phyloP scores from a whole-genome alignment of 306 rosid species.

The Quercus dentata region DNA sequence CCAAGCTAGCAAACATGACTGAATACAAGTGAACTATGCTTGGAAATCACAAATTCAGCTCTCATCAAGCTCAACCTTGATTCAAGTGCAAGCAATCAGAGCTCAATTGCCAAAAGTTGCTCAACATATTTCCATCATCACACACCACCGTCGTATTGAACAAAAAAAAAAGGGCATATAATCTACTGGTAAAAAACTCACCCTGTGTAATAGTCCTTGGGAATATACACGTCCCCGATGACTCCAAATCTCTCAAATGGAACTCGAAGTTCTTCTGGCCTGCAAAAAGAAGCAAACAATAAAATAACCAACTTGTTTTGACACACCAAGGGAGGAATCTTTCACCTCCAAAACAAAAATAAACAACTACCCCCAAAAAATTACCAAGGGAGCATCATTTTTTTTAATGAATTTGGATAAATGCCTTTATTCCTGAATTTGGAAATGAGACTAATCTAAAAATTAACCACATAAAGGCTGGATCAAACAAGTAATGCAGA shows the following conservation, averaged over 20 bases:
- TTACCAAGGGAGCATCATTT: constrained; percentile 19
- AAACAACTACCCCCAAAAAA: not conserved
- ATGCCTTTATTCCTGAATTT: too few relatives aligned
- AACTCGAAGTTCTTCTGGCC: constrained; percentile 80
- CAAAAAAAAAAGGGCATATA: not conserved
- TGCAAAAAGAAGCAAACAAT: constrained; percentile 18
- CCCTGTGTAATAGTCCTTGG: constrained; percentile 95
- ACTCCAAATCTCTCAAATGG: constrained; percentile 92
- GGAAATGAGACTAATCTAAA: too few relatives aligned
- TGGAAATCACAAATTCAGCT: not conserved
- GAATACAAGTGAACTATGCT: not conserved
- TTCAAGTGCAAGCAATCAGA: not conserved
- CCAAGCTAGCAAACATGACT: not conserved
- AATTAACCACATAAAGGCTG: too few relatives aligned
- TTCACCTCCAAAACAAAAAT: not conserved
- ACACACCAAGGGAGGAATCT: not conserved
- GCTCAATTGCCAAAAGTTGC: not conserved
- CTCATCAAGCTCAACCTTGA: not conserved
- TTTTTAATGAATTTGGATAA: too few relatives aligned
- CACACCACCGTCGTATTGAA: not conserved
- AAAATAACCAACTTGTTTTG: not conserved
- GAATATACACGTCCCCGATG: constrained; percentile 91
- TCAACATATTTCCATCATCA: not conserved
- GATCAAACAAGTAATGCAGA: too few relatives aligned
- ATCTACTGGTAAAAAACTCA: constrained; percentile 29